phyloP scores from a whole-genome alignment of 2,329 filamentous ascomycete genomes.

The Penicillium nordicum region DNA sequence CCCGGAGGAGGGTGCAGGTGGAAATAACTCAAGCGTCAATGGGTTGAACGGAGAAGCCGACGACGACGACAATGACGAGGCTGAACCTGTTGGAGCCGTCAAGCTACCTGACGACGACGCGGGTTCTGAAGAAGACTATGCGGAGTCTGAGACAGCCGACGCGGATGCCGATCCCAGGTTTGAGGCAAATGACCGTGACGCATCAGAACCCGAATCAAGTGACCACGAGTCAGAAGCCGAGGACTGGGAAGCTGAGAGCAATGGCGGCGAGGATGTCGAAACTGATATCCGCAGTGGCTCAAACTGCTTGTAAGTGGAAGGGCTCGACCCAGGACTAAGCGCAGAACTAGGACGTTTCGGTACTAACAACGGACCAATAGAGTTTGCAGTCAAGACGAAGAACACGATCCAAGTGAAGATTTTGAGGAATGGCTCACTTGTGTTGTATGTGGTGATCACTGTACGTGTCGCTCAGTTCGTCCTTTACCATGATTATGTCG shows the following conservation, averaged over 20 bases:
- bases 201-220: slow-evolving; percentile 37
- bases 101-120: slow-evolving; percentile 33
- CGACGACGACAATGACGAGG: slow-evolving; percentile 45
- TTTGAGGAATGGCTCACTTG: slow-evolving; percentile 78
- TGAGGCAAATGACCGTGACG: slow-evolving; percentile 40
- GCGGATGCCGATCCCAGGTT: slow-evolving; percentile 45
- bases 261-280: slow-evolving; percentile 45
- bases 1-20: slow-evolving; percentile 30
- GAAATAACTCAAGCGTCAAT: slow-evolving; percentile 27
- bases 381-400: slow-evolving; percentile 79
- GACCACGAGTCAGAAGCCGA: slow-evolving; percentile 59
- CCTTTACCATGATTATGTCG: slow-evolving; percentile 23
- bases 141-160: slow-evolving; percentile 40
- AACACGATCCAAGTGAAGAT: slow-evolving; percentile 75
- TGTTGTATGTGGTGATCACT: slow-evolving; percentile 72
- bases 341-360: background rate
- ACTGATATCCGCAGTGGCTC: slow-evolving; percentile 51
- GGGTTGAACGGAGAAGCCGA: slow-evolving; percentile 32
- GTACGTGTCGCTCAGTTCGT: slow-evolving; percentile 54
- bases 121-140: slow-evolving; percentile 38
- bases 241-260: slow-evolving; percentile 50
- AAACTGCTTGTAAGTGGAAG: slow-evolving; percentile 58
- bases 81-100: slow-evolving; percentile 38
- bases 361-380: slow-evolving; percentile 47
- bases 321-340: background rate